Conservation (phyloP, 495 filamentous ascomycete genomes). For the Jackrogersella multiformis region DNA sequence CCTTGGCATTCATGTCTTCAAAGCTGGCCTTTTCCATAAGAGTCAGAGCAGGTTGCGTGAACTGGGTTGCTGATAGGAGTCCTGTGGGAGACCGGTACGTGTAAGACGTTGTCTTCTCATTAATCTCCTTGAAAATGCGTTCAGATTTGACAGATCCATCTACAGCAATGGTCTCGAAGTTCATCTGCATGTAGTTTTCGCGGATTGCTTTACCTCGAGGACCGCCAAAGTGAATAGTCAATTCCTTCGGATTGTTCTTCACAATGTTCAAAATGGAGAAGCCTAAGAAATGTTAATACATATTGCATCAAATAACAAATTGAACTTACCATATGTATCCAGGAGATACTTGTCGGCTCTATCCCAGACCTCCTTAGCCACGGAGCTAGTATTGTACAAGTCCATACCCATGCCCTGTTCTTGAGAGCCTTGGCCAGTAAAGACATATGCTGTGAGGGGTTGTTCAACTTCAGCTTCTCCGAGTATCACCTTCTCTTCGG, state of each 20-base stretch:
- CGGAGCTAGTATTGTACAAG: slow-evolving; percentile 88
- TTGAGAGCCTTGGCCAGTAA: slow-evolving; percentile 97
- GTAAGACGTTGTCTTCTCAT: slow-evolving; percentile 90
- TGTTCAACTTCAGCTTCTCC: slow-evolving; percentile 99
- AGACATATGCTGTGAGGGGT: slow-evolving; percentile 96
- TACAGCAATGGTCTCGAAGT: slow-evolving; percentile 91
- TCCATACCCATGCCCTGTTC: slow-evolving; percentile 99
- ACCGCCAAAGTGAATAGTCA: slow-evolving; percentile 98
- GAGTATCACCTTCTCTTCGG: slow-evolving; percentile 91
- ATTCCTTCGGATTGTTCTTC: slow-evolving; percentile 98
- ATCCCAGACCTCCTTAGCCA: slow-evolving; percentile 98
- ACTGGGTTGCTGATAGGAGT: slow-evolving; percentile 96
- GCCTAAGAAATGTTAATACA: slow-evolving; percentile 64
- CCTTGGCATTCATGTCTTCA: slow-evolving; percentile 98
- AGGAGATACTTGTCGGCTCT: slow-evolving; percentile 97
- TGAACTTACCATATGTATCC: slow-evolving; percentile 89
- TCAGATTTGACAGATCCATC: slow-evolving; percentile 96
- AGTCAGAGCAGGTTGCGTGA: slow-evolving; percentile 96
- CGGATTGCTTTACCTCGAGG: slow-evolving; percentile 96
- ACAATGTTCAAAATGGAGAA: slow-evolving; percentile 98
- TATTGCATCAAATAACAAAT: neutral
- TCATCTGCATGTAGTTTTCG: slow-evolving; percentile 99
- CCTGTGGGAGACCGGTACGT: slow-evolving; percentile 96
- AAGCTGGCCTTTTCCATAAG: slow-evolving; percentile 99
- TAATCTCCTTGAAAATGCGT: slow-evolving; percentile 98